Evolutionary conservation across 169 alveolate species (phyloP), one percentile per base, ranked within the genome.

Genomic region (Perkinsus olseni): DNA sequence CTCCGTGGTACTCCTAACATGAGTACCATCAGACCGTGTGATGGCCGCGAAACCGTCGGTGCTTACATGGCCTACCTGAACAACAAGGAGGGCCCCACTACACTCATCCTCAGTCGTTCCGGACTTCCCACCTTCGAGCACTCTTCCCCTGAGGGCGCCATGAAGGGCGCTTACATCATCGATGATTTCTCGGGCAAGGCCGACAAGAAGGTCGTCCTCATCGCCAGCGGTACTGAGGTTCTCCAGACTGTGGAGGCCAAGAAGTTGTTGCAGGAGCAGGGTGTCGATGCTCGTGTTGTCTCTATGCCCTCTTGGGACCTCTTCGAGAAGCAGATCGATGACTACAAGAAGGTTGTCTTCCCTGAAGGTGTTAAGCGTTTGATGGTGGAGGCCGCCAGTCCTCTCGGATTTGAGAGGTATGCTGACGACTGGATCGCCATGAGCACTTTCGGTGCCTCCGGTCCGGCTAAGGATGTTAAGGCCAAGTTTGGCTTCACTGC

Each of bases 301-400:
- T 96, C 97, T 34, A 94, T 96, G 93, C 97, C 97, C 34, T 96
- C 96, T 92, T 96, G 97, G 97, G 96, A 94, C 38, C 93, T 96
- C 62, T 96, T 96, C 92, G 95, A 92, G 74, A 95, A 94, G 74
- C 97, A 96, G 94, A 62, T 95, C 24, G 93, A 93, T 74, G 95
- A 92, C 28, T 95, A 95, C 93, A 94, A 93, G 93, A 45, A 74
- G n/a, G 93, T 93, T 31, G 74, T 95, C 74, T 45, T 95, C 93
- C 93, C 93, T 93, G 95, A 93, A 51, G 93, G 92, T 74, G 40
- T 94, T 28, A 74, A 92, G 0, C 39, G 93, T 24, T 36, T 92
- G 38, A 93, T 93, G 91, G 92, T 94, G 37, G 96, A 94, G 51
- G 94, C 96, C 90, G 95, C 95, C 50, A 93, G 95, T 38, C 93